Conservation (phyloP, 768 basidiomycete genomes). For the Leucosporidium creatinivorum region DNA sequence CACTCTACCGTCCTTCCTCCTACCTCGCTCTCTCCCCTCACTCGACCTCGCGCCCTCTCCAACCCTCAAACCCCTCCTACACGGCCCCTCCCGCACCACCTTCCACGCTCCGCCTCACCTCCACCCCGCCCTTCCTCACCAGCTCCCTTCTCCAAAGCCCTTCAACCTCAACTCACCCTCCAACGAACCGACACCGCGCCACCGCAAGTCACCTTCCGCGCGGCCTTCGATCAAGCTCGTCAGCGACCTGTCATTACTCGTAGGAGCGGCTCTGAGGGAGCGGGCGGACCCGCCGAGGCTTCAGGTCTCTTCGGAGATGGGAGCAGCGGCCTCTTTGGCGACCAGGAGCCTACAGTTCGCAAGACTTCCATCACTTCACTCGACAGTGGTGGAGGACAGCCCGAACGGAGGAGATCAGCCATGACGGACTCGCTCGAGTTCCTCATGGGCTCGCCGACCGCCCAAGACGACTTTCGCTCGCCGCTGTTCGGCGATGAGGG, state of each 20-base stretch:
- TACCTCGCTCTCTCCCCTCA: background rate
- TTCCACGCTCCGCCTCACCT: background rate
- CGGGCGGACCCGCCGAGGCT: too few relatives aligned
- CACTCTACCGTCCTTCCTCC: background rate
- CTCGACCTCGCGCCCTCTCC: conserved; percentile 2
- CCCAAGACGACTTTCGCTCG: conserved; percentile 47
- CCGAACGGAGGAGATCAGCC: background rate
- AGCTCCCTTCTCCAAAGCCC: background rate
- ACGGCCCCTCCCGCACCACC: background rate
- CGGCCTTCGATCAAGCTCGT: conserved; percentile 5
- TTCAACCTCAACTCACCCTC: background rate
- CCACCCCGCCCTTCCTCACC: background rate
- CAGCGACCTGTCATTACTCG: background rate
- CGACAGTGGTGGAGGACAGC: conserved; percentile 4
- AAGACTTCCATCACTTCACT: conserved; percentile 15
- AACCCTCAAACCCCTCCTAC: background rate
- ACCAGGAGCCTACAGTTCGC: background rate
- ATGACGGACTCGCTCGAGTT: conserved; percentile 54
- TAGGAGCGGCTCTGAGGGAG: background rate
- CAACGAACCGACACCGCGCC: conserved; percentile 28
- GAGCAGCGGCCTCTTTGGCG: too few relatives aligned
- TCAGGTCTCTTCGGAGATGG: too few relatives aligned
- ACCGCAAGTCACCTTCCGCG: conserved; percentile 24
- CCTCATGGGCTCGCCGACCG: conserved; percentile 64
- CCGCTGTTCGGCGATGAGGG: conserved; percentile 43